These are phyloP conservation scores for Ceratobasidium sp. DNA, from an alignment of 1,284 basidiomycete species.

Conservation along the genomic window DNA sequence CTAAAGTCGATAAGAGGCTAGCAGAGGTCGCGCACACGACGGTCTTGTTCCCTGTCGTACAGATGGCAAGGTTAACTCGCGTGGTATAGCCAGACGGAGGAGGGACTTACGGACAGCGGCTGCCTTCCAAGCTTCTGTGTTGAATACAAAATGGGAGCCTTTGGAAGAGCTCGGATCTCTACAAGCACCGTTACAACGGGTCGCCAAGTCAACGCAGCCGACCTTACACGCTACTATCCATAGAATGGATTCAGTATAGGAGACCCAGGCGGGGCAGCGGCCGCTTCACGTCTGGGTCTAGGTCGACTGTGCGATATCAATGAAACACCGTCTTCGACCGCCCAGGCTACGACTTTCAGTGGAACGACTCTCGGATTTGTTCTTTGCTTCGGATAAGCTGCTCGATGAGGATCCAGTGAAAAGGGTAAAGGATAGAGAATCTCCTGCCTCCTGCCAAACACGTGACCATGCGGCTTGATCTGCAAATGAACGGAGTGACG, in stretches of 20 bases:
- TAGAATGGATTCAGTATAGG: conserved; percentile 51
- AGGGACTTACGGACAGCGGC: conserved; percentile 18
- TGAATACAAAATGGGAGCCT: conserved; percentile 42
- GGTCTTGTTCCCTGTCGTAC: conserved; percentile 73
- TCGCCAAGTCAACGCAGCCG: background rate
- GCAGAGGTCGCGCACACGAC: conserved; percentile 83
- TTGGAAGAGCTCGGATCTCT: conserved; percentile 47
- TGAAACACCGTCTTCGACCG: background rate
- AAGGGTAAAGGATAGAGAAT: conserved; percentile 11
- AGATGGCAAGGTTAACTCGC: conserved; percentile 45
- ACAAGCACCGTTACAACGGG: background rate
- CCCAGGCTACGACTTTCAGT: background rate
- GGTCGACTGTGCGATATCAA: background rate
- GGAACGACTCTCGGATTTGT: too few relatives aligned
- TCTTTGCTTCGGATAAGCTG: background rate
- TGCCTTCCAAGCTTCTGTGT: conserved; percentile 33
- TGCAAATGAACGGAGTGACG: conserved; percentile 10
- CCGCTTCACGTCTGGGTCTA: conserved; percentile 44
- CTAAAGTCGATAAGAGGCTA: conserved; percentile 83
- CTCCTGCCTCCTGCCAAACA: conserved; percentile 5
- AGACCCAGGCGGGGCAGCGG: conserved; percentile 44
- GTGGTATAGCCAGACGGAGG: background rate
- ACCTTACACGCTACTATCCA: conserved; percentile 78
- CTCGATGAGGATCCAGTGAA: background rate
- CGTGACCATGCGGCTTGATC: background rate